Conservation (phyloP, 805 yeast genomes). For the Lipomyces lipofer region DNA sequence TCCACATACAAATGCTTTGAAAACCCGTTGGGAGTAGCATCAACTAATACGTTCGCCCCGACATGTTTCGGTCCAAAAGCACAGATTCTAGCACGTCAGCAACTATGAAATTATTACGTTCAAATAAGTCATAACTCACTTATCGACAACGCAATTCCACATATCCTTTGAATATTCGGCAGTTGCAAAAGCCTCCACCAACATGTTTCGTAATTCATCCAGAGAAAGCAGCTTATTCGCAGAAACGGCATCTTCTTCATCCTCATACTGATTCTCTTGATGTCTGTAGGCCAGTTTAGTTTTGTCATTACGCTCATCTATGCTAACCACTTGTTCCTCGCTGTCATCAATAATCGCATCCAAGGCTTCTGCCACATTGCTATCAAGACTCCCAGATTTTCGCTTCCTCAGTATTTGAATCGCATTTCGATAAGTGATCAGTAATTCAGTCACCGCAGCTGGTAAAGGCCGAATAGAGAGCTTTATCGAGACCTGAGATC, state of each 20-base stretch:
- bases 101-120: not conserved
- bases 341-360: not conserved
- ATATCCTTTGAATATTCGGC: constrained; percentile 36
- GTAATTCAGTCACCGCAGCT: constrained; percentile 48
- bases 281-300: constrained; percentile 29
- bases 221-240: constrained; percentile 34
- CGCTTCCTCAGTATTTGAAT: constrained; percentile 16
- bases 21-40: constrained; percentile 40
- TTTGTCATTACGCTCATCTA: constrained; percentile 1
- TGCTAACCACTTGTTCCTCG: not conserved
- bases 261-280: constrained; percentile 33
- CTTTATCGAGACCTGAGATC: constrained; percentile 52
- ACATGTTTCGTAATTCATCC: constrained; percentile 40
- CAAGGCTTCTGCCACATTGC: constrained; percentile 8
- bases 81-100: constrained; percentile 45
- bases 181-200: constrained; percentile 40
- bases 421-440: constrained; percentile 38
- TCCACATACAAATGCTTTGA: constrained; percentile 9
- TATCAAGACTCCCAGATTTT: not conserved
- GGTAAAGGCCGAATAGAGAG: constrained; percentile 59
- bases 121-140: constrained; percentile 2
- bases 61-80: constrained; percentile 75
- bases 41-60: constrained; percentile 76
- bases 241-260: constrained; percentile 29
- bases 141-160: constrained; percentile 30